A percentile compares a stretch with the other conserved stretches of the same genome.
These are phyloP conservation scores for Trichoderma koningiopsis DNA, from an alignment of 2,329 filamentous ascomycete genomes.

Conservation along the genomic window DNA sequence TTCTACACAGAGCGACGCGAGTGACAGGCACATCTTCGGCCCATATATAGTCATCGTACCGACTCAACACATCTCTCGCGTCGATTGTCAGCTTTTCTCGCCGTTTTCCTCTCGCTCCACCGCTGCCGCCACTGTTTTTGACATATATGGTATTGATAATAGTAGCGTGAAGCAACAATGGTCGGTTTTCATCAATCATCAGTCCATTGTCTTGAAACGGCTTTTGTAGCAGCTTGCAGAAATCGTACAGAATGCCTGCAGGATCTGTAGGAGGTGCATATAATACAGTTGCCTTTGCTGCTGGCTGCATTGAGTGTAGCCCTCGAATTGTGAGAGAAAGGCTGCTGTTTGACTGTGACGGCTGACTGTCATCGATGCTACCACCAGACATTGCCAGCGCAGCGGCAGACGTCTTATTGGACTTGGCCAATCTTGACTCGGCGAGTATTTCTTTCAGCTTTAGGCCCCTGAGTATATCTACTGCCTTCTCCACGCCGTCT, in stretches of 20 bases:
- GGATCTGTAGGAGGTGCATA: conserved; percentile 64
- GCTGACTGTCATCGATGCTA: background rate
- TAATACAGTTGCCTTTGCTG: conserved; percentile 61
- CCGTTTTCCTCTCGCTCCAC: conserved; percentile 35
- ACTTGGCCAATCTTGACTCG: conserved; percentile 28
- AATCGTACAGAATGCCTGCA: conserved; percentile 52
- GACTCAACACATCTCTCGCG: conserved; percentile 56
- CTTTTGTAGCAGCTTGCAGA: conserved; percentile 59
- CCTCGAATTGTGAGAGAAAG: conserved; percentile 54
- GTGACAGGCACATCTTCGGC: conserved; percentile 68
- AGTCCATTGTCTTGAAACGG: conserved; percentile 59
- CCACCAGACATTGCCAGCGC: conserved; percentile 22
- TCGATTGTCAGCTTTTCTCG: conserved; percentile 53
- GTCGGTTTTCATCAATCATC: conserved; percentile 60
- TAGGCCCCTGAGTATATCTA: conserved; percentile 44
- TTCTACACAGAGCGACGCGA: conserved; percentile 76
- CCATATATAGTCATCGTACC: conserved; percentile 70
- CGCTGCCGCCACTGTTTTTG: conserved; percentile 39
- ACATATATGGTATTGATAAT: conserved; percentile 84
- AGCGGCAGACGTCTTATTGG: background rate
- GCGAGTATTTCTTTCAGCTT: conserved; percentile 45
- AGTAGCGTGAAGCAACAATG: conserved; percentile 79
- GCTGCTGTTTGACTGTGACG: conserved; percentile 26
- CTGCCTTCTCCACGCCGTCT: conserved; percentile 48
- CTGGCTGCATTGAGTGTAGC: conserved; percentile 62